phyloP scores from a whole-genome alignment of 306 rosid species.

The Betula pendula region DNA sequence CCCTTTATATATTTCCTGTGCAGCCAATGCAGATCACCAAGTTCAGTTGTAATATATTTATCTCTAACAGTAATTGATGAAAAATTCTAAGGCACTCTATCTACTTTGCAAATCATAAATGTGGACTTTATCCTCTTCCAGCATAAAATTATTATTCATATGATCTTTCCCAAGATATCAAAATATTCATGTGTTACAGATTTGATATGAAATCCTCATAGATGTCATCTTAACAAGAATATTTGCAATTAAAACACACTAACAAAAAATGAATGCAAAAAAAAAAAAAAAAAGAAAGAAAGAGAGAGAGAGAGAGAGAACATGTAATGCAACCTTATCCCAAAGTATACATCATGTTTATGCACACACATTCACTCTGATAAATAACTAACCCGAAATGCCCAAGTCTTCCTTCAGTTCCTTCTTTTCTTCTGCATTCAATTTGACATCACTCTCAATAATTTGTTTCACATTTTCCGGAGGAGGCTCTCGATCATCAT shows the following conservation, averaged over 20 bases:
- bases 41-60: background rate
- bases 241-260: background rate
- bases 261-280: background rate
- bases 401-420: conserved; percentile 62
- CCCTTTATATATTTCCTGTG: background rate
- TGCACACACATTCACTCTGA: background rate
- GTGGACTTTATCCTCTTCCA: background rate
- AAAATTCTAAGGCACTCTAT: background rate
- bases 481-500: conserved; percentile 59
- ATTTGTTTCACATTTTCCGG: conserved; percentile 61
- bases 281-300: conserved; percentile 15
- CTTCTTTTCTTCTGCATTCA: conserved; percentile 60
- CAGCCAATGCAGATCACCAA: background rate
- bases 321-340: background rate
- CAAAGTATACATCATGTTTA: background rate
- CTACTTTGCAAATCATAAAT: background rate
- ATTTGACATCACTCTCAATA: conserved; percentile 54
- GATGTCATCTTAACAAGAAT: background rate
- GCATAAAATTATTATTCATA: background rate
- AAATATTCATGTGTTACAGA: background rate
- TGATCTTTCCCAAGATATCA: background rate
- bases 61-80: background rate
- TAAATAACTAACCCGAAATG: conserved; percentile 62
- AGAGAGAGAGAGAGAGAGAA: conserved; percentile 15
- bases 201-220: background rate